These are phyloP conservation scores for Oryza rufipogon DNA, from an alignment of 176 grass and related monocot genomes.

Conservation along the genomic window DNA sequence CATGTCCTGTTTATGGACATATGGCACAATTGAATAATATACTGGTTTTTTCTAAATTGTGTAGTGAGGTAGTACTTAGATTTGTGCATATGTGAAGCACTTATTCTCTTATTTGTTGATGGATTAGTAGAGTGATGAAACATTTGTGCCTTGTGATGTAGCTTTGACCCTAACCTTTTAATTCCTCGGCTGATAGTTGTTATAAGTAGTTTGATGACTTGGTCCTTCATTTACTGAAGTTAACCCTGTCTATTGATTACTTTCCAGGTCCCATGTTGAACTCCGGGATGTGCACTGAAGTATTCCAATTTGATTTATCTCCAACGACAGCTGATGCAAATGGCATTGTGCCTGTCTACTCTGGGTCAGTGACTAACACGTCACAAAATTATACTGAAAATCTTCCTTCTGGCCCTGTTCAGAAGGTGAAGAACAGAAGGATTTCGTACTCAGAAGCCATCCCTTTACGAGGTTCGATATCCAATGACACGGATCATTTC, in stretches of 20 bases:
- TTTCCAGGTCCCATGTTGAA: slow-evolving; percentile 73
- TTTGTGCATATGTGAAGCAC: background rate
- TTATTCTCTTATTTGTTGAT: background rate
- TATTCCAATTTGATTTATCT: slow-evolving; percentile 82
- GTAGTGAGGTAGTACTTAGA: background rate
- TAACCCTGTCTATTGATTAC: background rate
- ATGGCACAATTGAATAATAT: background rate
- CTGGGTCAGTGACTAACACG: slow-evolving; percentile 42
- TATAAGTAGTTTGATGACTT: background rate
- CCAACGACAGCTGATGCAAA: slow-evolving; percentile 33
- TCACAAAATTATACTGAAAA: slow-evolving; percentile 52
- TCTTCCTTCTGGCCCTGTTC: slow-evolving; percentile 29
- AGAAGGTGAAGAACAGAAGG: slow-evolving; percentile 65
- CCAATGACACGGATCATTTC: slow-evolving; percentile 58
- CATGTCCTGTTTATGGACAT: background rate
- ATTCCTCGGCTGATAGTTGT: background rate
- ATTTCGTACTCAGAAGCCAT: slow-evolving; percentile 69
- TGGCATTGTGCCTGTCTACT: slow-evolving; percentile 62
- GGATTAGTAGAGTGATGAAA: background rate
- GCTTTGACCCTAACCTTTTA: background rate
- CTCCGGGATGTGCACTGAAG: slow-evolving; percentile 97
- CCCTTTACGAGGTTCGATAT: slow-evolving; percentile 58
- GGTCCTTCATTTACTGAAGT: slow-evolving; percentile 1
- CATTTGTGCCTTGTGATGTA: background rate
- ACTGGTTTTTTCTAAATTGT: background rate